Base-by-base conservation (phyloP, 441 rosid species). In the Pelargonium citronellum region DNA sequence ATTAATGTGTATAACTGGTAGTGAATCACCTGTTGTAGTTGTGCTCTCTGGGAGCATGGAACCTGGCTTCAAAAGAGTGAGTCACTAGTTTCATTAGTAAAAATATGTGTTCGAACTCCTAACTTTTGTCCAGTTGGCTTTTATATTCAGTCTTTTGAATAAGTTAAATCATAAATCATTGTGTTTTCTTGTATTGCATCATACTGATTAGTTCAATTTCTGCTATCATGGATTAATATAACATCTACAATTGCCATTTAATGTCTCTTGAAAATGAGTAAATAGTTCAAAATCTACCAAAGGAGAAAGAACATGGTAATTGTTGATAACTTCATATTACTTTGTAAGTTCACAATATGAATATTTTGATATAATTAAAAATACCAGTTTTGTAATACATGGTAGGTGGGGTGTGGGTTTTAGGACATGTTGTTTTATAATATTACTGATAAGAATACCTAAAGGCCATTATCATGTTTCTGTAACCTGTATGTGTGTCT, bases 11-110 rank as follows among this genome's bases (percentile, higher is more conserved):
- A 64, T 90, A 8, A 87, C 95, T 7, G 95, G 97, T 4, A 84
- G 85, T 66, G 92, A 90, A 81, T 91, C 96, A 0, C 95, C 97
- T 17, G 85, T 89, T 0, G 99, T 91, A 27, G 96, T 90, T 75
- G 90, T 90, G 70, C 92, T 94, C 64, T 81, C 97, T 16, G 92
- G 68, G 68, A 91, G 97, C 64, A 91, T 91, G 96, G 99, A 94
- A 77, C 99, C 96, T 71, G 99, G 88, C 69, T 94, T 94, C 78
- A 70, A 87, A 71, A 81, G 96, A 73, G 95, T 89, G 22, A 72
- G 84, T 79, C 10, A 12, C 1, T 68, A 17, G 8, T 44, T 11
- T 53, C 20, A 53, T 53, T 15, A 16, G 22, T 16, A 37, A 37
- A 37, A 37, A 37, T 37, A 37, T 37, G 41, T 37, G 41, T 37